Conservation (phyloP, 2,329 filamentous ascomycete species). For the Xylaria digitata region DNA sequence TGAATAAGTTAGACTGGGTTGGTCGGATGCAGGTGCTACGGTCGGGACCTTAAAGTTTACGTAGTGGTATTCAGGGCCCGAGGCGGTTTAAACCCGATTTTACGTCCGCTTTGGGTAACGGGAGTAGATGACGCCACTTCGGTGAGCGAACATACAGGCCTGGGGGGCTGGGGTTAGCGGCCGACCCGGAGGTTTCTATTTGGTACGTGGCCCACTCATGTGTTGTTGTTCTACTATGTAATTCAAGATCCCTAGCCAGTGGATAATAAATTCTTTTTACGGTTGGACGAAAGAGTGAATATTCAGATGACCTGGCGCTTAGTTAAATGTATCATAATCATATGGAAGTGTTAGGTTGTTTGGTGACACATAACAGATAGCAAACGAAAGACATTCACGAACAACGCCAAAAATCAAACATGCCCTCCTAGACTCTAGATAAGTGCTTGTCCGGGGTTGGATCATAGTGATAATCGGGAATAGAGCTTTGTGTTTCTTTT, state of each 20-base stretch:
- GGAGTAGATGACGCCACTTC: slow-evolving; percentile 9
- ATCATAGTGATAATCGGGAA: not conserved
- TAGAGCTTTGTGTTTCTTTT: not conserved
- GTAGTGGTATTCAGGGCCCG: not conserved
- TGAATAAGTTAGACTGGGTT: slow-evolving; percentile 30
- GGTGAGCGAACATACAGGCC: not conserved
- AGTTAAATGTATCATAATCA: too few relatives aligned
- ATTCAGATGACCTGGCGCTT: too few relatives aligned
- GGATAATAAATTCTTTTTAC: too few relatives aligned
- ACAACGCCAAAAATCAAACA: not conserved
- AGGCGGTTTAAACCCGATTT: slow-evolving; percentile 2
- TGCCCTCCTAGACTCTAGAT: not conserved
- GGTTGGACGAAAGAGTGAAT: too few relatives aligned
- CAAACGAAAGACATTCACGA: not conserved
- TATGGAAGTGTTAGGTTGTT: not conserved
- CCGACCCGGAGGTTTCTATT: slow-evolving; percentile 17
- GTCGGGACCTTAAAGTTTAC: not conserved
- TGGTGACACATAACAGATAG: not conserved
- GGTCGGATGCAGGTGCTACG: not conserved
- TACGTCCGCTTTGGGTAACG: not conserved
- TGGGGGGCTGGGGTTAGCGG: slow-evolving; percentile 1
- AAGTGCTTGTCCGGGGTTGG: not conserved
- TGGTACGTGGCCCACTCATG: not conserved
- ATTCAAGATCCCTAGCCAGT: not conserved
- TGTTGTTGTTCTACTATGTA: not conserved